Percentiles rank a stretch among this genome's conserved stretches.
These are phyloP conservation scores for Camellia lanceoleosa DNA, from an alignment of 148 eudicot genomes.

Conservation along the genomic window DNA sequence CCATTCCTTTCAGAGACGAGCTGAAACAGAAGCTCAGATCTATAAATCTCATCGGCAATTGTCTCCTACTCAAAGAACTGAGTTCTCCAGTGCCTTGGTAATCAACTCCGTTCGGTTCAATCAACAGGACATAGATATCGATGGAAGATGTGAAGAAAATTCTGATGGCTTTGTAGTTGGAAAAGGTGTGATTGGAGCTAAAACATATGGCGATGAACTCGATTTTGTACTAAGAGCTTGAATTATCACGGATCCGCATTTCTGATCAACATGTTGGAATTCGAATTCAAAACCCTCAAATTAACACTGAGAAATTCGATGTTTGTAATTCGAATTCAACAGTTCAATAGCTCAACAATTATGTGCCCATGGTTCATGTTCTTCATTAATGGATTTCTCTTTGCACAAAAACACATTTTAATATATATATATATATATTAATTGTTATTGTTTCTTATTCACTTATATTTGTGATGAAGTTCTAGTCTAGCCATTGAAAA, in stretches of 20 bases:
- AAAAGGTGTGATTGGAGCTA: conserved; percentile 39
- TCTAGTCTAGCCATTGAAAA: too few species aligned
- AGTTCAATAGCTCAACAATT: too few species aligned
- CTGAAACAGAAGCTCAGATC: conserved; percentile 39
- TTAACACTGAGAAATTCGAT: too few species aligned
- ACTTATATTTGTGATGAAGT: too few species aligned
- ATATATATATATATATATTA: too few species aligned
- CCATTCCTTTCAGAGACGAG: conserved; percentile 40
- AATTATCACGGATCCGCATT: conserved; percentile 24
- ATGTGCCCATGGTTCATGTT: too few species aligned
- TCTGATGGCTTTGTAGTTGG: conserved; percentile 32
- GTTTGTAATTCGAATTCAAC: too few species aligned
- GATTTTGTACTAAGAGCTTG: conserved; percentile 40
- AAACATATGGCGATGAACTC: conserved; percentile 29
- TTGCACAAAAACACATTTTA: too few species aligned
- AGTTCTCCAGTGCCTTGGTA: conserved; percentile 8
- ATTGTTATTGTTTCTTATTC: too few species aligned
- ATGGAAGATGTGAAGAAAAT: conserved; percentile 48
- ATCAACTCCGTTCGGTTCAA: not conserved
- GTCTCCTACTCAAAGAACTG: conserved; percentile 29
- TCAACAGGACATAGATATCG: conserved; percentile 17
- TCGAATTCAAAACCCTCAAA: too few species aligned
- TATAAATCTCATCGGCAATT: conserved; percentile 12
- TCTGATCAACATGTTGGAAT: too few species aligned
- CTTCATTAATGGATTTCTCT: too few species aligned